Conservation (phyloP, 129 eudicot genomes). For the Pulicaria dysenterica region DNA sequence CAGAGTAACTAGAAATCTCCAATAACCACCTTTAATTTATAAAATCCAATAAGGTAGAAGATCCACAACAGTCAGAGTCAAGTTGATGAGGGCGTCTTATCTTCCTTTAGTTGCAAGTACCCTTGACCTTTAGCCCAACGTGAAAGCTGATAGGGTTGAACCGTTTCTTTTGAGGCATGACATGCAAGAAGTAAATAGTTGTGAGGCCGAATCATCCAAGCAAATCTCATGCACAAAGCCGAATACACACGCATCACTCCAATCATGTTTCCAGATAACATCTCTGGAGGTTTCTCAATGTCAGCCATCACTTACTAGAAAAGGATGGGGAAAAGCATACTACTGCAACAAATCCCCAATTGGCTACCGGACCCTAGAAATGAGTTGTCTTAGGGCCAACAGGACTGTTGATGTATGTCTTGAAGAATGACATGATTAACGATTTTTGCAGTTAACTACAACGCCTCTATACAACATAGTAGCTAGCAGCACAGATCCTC, state of each 20-base stretch:
- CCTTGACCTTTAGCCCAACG: constrained; percentile 91
- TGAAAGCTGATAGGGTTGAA: constrained; percentile 79
- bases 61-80: constrained; percentile 11
- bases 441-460: constrained; percentile 10
- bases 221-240: constrained; percentile 90
- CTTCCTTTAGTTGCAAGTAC: constrained; percentile 41
- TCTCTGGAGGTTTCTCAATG: constrained; percentile 83
- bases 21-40: not conserved
- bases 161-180: constrained; percentile 91
- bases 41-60: not conserved
- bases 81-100: constrained; percentile 21
- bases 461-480: too few relatives aligned
- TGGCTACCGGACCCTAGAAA: constrained; percentile 95
- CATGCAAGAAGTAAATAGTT: constrained; percentile 82
- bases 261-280: constrained; percentile 96
- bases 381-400: constrained; percentile 95
- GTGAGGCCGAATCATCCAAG: constrained; percentile 98
- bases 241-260: constrained; percentile 87
- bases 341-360: constrained; percentile 87
- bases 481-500: too few relatives aligned
- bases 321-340: constrained; percentile 47
- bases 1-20: not conserved
- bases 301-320: constrained; percentile 46
- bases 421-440: constrained; percentile 79
- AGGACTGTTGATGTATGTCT: constrained; percentile 77